A percentile compares a stretch with the other conserved stretches of the same genome.
Evolutionary conservation across 2,329 filamentous ascomycete species (phyloP).

Genomic region (Parastagonospora nodorum): DNA sequence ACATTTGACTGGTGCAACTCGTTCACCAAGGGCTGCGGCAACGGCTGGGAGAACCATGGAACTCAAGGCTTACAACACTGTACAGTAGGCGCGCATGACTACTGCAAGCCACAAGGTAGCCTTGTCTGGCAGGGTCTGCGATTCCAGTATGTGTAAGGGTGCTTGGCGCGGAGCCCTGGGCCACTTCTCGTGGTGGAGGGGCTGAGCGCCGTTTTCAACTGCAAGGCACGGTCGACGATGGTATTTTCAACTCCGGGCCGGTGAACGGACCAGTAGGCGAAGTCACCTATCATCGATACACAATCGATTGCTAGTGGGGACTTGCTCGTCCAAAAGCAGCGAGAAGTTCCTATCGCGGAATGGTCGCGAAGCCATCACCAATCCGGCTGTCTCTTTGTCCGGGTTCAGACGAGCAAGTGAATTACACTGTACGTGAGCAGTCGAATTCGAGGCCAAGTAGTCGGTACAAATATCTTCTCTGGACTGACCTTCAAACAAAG

Average conservation of each 20-base stretch:
- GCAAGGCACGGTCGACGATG: conserved; percentile 28
- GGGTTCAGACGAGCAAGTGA: conserved; percentile 42
- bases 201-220: conserved; percentile 39
- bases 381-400: conserved; percentile 49
- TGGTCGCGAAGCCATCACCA: conserved; percentile 39
- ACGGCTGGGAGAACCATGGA: conserved; percentile 28
- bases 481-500: conserved; percentile 44
- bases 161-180: conserved; percentile 26
- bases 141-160: conserved; percentile 16
- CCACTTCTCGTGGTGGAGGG: conserved; percentile 26
- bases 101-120: conserved; percentile 26
- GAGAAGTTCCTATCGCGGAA: conserved; percentile 36
- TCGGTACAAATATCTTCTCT: conserved; percentile 48
- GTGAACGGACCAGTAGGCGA: conserved; percentile 25
- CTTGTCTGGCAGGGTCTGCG: conserved; percentile 23
- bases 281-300: conserved; percentile 26
- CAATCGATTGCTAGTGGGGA: conserved; percentile 22
- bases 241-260: conserved; percentile 32
- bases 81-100: conserved; percentile 31
- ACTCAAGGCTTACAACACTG: conserved; percentile 23
- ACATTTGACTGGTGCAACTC: conserved; percentile 23
- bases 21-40: conserved; percentile 24
- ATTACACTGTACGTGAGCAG: conserved; percentile 43
- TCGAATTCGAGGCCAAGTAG: conserved; percentile 35
- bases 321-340: conserved; percentile 42